Evolutionary conservation across 345 rosid genomes (phyloP).

Genomic region (Brassica nigra): DNA sequence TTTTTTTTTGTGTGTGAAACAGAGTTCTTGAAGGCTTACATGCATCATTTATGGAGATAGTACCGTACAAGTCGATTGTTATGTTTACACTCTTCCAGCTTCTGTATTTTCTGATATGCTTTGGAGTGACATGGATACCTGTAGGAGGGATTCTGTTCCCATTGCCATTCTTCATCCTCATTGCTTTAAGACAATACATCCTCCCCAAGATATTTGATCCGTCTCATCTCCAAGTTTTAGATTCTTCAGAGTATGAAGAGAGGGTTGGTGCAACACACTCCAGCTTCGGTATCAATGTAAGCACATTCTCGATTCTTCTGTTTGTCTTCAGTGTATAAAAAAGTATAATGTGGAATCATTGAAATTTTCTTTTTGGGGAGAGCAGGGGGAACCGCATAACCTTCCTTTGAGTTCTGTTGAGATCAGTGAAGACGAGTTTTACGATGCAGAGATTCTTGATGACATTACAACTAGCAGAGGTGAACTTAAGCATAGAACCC

Average conservation of each 20-base stretch:
- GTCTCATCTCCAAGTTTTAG: conserved; percentile 66
- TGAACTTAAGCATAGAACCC: conserved; percentile 68
- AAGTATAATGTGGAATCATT: not conserved
- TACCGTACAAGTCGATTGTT: conserved; percentile 65
- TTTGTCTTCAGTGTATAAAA: not conserved
- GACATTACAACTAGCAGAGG: conserved; percentile 80
- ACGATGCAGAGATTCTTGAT: conserved; percentile 74
- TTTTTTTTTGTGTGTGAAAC: conserved; percentile 22
- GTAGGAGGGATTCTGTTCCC: conserved; percentile 77
- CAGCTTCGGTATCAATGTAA: conserved; percentile 56
- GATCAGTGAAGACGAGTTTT: conserved; percentile 54
- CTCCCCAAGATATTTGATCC: conserved; percentile 68
- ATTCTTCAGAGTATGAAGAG: conserved; percentile 79
- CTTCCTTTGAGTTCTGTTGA: conserved; percentile 23
- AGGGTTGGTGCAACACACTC: conserved; percentile 54
- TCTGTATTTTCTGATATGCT: conserved; percentile 61
- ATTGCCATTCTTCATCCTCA: conserved; percentile 70
- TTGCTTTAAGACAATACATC: conserved; percentile 61
- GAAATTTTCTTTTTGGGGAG: not conserved
- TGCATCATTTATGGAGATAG: conserved; percentile 72
- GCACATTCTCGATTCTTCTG: not conserved
- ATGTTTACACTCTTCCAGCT: conserved; percentile 69
- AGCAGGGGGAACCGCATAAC: conserved; percentile 37
- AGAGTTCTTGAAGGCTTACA: conserved; percentile 73
- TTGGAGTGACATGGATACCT: conserved; percentile 84